Evolutionary conservation across 352 stramenopile species (phyloP).

Genomic region (Globisporangium paroecandrum): DNA sequence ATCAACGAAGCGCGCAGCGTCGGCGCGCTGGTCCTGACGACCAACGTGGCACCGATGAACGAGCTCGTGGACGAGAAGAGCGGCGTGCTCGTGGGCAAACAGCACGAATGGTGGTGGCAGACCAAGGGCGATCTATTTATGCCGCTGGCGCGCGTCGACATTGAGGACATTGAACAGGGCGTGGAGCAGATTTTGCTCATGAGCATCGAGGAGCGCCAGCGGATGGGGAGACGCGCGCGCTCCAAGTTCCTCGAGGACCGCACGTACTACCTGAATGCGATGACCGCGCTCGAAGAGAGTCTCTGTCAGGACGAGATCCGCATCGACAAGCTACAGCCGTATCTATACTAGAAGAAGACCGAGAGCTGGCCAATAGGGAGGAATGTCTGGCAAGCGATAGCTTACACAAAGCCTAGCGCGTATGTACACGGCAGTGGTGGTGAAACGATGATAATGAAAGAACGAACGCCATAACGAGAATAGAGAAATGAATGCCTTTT

Average conservation of each 20-base stretch:
- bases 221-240: constrained; percentile 63
- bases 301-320: constrained; percentile 77
- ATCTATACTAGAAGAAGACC: constrained; percentile 52
- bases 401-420: too few relatives aligned
- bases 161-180: constrained; percentile 61
- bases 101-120: constrained; percentile 74
- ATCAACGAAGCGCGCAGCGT: constrained; percentile 82
- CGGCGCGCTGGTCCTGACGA: constrained; percentile 70
- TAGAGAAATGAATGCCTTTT: constrained; percentile 1
- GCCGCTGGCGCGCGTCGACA: constrained; percentile 57
- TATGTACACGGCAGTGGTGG: background rate
- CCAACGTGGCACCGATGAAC: constrained; percentile 82
- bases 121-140: constrained; percentile 84
- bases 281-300: constrained; percentile 73
- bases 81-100: constrained; percentile 61
- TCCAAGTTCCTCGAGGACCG: constrained; percentile 76
- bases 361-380: too few relatives aligned
- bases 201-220: constrained; percentile 67
- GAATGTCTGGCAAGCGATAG: too few relatives aligned
- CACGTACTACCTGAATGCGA: constrained; percentile 78
- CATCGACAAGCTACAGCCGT: constrained; percentile 71
- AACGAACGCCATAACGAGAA: background rate
- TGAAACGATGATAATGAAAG: too few relatives aligned
- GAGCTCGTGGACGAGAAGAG: constrained; percentile 72
- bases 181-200: constrained; percentile 71